Base-by-base conservation (phyloP, 2,329 filamentous ascomycete genomes). In the Claviceps purpurea region DNA sequence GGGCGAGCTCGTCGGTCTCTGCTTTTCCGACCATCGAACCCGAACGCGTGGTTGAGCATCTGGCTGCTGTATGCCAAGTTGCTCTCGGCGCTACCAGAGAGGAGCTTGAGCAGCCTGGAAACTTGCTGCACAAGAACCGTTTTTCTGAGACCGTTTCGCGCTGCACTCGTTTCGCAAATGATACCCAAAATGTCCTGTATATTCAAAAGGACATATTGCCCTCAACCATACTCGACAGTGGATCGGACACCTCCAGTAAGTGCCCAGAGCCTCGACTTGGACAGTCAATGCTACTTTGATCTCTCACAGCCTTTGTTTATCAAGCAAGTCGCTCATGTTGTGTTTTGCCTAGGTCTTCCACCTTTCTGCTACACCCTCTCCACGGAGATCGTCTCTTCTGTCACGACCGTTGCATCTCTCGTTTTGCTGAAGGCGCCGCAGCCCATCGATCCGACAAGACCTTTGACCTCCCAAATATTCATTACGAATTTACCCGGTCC, bases 401-500 rank as follows among this genome's bases (percentile, higher is more conserved):
- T 85, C 46, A 84, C 84, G n/a, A 95, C 89, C 45, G 79, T 86
- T 46, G 84, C 88, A 48, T 95, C 87, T 58, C 83, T 97, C 57
- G 87, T 89, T 52, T 81, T 98, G 61, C 79, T 95, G 59, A 98
- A 98, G 74, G 83, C 89, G 52, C 85, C 91, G 51, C 82, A 85
- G 65, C 87, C 90, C 50, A 87, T 98, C 70, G 88, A 96, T 67
- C 82, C 88, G 55, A 79, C 78, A 60, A 75, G 89, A 65, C 86
- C 90, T 54, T 81, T 98, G 64, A 83, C 84, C 60, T 84, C 84
- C 53, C 93, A 98, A 71, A 83, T 98, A 61, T 89, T 94, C 64
- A 86, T 96, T 64, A 87, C 91, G 67, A 96, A 95, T 65, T 75
- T 98, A 56, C 90, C 93, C 11, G 88, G 91, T 51, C 81, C 85